Evolutionary conservation across 495 filamentous ascomycete species (phyloP).

Genomic region (Penicillium paradoxum): DNA sequence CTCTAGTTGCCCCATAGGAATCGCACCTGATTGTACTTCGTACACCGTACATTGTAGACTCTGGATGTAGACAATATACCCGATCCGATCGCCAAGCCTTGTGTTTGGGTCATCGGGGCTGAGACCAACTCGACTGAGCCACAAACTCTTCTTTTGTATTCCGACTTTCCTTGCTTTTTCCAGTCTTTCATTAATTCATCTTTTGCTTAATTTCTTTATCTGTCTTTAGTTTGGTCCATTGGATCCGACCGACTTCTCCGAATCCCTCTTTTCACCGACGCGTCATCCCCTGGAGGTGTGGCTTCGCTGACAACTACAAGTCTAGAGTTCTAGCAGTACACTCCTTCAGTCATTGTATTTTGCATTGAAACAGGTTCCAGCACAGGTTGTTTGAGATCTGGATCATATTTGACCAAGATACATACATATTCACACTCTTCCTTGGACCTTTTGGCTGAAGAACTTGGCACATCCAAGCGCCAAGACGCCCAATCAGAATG

Average conservation of each 20-base stretch:
- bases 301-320: conserved; percentile 1
- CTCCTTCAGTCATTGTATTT: conserved; percentile 4
- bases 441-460: background rate
- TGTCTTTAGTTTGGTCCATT: background rate
- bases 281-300: conserved; percentile 20
- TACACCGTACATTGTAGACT: too few species aligned
- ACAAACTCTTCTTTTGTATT: conserved; percentile 8
- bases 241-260: background rate
- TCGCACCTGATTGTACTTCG: too few species aligned
- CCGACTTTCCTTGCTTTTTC: conserved; percentile 1
- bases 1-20: too few species aligned
- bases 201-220: background rate
- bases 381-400: background rate
- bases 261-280: conserved; percentile 6
- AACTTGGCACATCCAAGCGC: background rate
- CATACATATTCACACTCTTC: background rate
- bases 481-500: conserved; percentile 16
- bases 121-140: conserved; percentile 22
- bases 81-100: conserved; percentile 19
- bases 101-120: conserved; percentile 4
- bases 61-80: background rate
- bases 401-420: background rate
- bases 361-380: background rate
- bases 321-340: conserved; percentile 3
- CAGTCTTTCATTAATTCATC: conserved; percentile 14